Percentiles rank a stretch among this genome's conserved stretches.
Conservation (phyloP, 179 eudicot genomes). For the Beta corolliflora region DNA sequence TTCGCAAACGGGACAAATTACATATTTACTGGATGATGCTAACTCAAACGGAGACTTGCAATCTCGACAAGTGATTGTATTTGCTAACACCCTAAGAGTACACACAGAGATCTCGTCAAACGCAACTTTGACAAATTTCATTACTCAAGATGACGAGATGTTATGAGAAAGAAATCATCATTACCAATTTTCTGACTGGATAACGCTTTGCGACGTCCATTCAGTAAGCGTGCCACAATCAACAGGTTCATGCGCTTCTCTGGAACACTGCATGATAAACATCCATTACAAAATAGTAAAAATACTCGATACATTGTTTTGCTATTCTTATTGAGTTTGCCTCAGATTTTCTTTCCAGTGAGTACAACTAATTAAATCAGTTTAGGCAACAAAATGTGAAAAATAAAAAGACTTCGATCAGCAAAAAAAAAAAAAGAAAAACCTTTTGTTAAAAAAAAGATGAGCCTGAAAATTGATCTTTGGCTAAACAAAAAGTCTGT, state of each 20-base stretch:
- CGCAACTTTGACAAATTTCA: conserved; percentile 22
- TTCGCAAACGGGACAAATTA: conserved; percentile 34
- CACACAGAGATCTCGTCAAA: not conserved
- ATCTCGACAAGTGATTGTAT: conserved; percentile 46
- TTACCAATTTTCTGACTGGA: conserved; percentile 35
- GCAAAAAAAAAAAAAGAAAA: no score
- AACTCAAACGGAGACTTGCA: conserved; percentile 36
- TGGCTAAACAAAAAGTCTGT: no score
- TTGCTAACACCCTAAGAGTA: conserved; percentile 33
- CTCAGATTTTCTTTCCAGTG: no score
- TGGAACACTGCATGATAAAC: conserved; percentile 34
- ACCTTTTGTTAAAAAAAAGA: no score
- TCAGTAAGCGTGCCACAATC: conserved; percentile 23
- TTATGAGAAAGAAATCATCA: not conserved
- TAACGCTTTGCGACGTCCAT: conserved; percentile 23
- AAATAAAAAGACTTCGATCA: no score
- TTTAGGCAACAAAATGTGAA: no score
- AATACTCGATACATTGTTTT: not conserved
- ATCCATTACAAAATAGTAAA: not conserved
- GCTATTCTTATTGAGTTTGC: not conserved
- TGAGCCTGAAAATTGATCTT: no score
- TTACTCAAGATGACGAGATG: conserved; percentile 3
- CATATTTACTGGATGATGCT: conserved; percentile 21
- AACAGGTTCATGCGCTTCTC: conserved; percentile 52
- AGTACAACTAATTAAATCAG: no score